Base-by-base conservation (phyloP, 2,329 filamentous ascomycete species). In the Epichloe elymi region DNA sequence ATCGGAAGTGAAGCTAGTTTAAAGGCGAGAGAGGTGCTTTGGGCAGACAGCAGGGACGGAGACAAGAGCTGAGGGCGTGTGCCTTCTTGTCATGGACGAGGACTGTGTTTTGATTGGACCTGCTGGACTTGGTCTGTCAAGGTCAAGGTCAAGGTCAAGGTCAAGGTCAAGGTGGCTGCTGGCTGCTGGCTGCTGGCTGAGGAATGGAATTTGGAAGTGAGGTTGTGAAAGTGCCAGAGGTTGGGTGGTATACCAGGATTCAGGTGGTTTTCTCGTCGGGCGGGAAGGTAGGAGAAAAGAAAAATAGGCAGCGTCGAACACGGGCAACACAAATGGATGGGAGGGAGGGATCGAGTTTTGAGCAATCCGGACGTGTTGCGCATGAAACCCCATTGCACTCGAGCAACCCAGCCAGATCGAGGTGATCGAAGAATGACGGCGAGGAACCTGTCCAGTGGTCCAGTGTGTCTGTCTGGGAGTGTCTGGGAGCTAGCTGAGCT, bases 351-450 rank as follows among this genome's bases (percentile, higher is more conserved):
- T 61, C 52, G 59, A 58, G 57, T 59, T 63, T 56, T 58, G 54
- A 56, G 55, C 58, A 61, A 57, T 58, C 55, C 58, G 54, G 60
- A 23, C 57, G 55, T 60, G 56, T 59, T 61, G 58, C 59, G 58
- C 60, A 61, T 58, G 57, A 60, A 61, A 63, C 61, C 57, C 63
- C 54, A 50, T 51, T 36, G 47, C 41, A 14, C 17, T 6, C 15
- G n/a, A 30, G 39, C 23, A 37, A 37, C 30, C 17, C 23, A 5
- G 41, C 33, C 45, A 44, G 64, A 66, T 66, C 63, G 64, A 65
- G 60, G 51, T 45, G 59, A 66, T 65, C 63, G 64, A 65, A 56
- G 60, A 57, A 59, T 54, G 49, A 53, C 40, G 51, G 51, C 51
- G 36, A 49, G n/a, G 41, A 38, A 51, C 7, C 41, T 12, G 36